These are phyloP conservation scores for Rubus idaeus DNA, from an alignment of 306 rosid species.

Conservation along the genomic window DNA sequence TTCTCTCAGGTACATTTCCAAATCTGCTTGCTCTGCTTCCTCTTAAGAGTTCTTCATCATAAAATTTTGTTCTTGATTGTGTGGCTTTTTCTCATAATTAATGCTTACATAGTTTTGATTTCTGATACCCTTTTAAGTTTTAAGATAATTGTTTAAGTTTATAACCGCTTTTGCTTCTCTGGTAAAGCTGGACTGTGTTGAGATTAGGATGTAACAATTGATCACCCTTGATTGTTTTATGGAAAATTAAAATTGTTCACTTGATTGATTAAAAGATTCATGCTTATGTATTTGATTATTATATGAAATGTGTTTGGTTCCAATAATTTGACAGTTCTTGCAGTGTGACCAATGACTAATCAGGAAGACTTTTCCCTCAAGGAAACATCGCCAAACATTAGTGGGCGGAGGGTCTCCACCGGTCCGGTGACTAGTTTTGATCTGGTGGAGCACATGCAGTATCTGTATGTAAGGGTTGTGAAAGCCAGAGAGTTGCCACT, in stretches of 20 bases:
- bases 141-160: background rate
- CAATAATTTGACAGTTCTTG: background rate
- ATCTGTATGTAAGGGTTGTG: conserved; percentile 24
- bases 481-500: conserved; percentile 22
- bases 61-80: background rate
- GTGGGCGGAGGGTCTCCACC: background rate
- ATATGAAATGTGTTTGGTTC: background rate
- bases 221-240: background rate
- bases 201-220: background rate
- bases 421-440: conserved; percentile 23
- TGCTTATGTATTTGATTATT: background rate
- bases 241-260: background rate
- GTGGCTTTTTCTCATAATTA: background rate
- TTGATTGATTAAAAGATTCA: too few relatives aligned
- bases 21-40: background rate
- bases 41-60: background rate
- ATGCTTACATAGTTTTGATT: background rate
- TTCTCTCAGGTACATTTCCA: background rate
- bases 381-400: conserved; percentile 27
- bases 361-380: conserved; percentile 27
- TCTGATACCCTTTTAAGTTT: background rate
- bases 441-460: conserved; percentile 30
- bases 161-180: background rate
- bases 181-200: background rate
- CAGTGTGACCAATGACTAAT: conserved; percentile 13